Conservation (phyloP, 352 stramenopile genomes). For the Phytophthora sojae region DNA sequence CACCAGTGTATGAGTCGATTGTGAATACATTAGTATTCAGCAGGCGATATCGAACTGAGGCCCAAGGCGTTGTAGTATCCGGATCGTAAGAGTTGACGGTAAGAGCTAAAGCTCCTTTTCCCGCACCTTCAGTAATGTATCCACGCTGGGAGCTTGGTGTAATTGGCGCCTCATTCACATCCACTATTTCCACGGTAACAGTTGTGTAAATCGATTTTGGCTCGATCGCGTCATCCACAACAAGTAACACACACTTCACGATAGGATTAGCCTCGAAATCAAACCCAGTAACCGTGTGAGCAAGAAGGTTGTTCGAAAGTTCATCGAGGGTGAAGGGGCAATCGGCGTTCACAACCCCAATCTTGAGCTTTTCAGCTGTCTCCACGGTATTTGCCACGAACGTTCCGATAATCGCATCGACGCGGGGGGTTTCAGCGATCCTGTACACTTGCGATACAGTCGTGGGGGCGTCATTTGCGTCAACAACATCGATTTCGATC, state of each 20-base stretch:
- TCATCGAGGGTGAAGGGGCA: slow-evolving; percentile 26
- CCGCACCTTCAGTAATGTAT: slow-evolving; percentile 25
- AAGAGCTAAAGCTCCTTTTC: slow-evolving; percentile 20
- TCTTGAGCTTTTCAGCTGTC: slow-evolving; percentile 13
- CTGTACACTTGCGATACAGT: slow-evolving; percentile 1
- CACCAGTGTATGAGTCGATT: slow-evolving; percentile 18
- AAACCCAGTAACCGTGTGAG: slow-evolving; percentile 14
- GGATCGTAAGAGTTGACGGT: slow-evolving; percentile 13
- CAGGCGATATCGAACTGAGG: slow-evolving; percentile 23
- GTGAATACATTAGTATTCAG: slow-evolving; percentile 25
- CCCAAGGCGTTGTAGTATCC: slow-evolving; percentile 24
- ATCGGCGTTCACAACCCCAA: slow-evolving; percentile 5
- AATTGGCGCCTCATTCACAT: slow-evolving; percentile 31
- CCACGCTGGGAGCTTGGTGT: slow-evolving; percentile 24
- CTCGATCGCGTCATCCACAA: slow-evolving; percentile 23
- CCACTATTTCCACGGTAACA: slow-evolving; percentile 15
- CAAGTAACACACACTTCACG: slow-evolving; percentile 17
- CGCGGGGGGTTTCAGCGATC: slow-evolving; percentile 24
- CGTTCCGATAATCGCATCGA: slow-evolving; percentile 14
- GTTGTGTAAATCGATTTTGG: slow-evolving; percentile 23
- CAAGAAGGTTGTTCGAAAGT: slow-evolving; percentile 13
- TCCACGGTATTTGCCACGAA: slow-evolving; percentile 19
- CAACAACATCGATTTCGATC: slow-evolving; percentile 15
- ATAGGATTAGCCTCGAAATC: slow-evolving; percentile 26
- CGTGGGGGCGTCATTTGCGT: slow-evolving; percentile 31